A percentile compares a stretch with the other conserved stretches of the same genome.
Evolutionary conservation across 2,329 filamentous ascomycete species (phyloP).

Genomic region (Endothia cerciana): DNA sequence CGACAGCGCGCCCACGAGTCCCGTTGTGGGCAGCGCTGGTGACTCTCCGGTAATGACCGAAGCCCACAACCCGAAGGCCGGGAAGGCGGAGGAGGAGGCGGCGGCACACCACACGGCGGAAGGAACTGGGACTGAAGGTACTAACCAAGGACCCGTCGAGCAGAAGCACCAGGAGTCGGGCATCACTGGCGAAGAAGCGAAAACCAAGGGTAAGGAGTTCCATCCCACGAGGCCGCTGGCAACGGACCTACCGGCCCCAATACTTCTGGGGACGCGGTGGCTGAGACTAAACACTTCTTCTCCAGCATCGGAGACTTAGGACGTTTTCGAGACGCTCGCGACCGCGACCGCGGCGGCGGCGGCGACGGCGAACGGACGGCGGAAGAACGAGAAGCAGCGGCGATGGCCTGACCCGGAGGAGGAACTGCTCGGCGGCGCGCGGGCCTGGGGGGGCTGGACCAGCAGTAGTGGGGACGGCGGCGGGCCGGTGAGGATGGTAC

Average conservation of each 20-base stretch:
- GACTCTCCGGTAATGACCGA: constrained; percentile 38
- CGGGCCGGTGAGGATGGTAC: not conserved
- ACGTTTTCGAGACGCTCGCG: constrained; percentile 18
- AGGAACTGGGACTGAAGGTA: constrained; percentile 30
- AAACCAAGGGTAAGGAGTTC: constrained; percentile 26
- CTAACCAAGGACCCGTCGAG: constrained; percentile 21
- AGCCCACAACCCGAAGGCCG: constrained; percentile 37
- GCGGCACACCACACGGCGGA: constrained; percentile 16
- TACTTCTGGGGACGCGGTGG: too few species aligned
- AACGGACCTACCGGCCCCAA: too few species aligned
- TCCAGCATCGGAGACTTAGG: constrained; percentile 27
- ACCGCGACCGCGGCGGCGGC: constrained; percentile 12
- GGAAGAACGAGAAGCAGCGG: constrained; percentile 12
- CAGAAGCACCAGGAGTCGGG: constrained; percentile 40
- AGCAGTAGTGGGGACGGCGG: not conserved
- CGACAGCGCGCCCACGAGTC: constrained; percentile 39
- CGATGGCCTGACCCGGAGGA: constrained; percentile 16
- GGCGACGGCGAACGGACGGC: not conserved
- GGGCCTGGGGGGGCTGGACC: constrained; percentile 18
- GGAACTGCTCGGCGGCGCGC: constrained; percentile 22
- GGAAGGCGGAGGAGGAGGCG: constrained; percentile 21
- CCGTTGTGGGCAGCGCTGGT: constrained; percentile 33
- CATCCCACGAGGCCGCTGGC: constrained; percentile 26
- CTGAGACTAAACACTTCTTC: constrained; percentile 3
- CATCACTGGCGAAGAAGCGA: constrained; percentile 42